These are phyloP conservation scores for Chaetomidium leptoderma DNA, from an alignment of 495 filamentous ascomycete species.

Conservation along the genomic window DNA sequence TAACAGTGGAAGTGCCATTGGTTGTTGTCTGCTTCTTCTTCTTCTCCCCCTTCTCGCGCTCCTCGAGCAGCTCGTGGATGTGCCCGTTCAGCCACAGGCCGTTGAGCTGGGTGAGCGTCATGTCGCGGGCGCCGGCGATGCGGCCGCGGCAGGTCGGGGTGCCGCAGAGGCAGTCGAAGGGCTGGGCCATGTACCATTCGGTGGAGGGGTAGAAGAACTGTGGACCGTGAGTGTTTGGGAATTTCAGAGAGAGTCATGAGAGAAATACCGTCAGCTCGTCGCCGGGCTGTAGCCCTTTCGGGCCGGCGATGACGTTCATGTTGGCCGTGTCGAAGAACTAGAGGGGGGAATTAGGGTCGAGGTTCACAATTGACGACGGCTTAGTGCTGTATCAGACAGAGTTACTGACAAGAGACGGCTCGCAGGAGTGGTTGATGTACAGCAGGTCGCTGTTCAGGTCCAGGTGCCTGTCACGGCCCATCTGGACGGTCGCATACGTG, in stretches of 20 bases:
- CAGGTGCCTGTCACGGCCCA: constrained; percentile 56
- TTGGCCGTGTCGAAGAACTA: constrained; percentile 63
- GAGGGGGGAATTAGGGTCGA: neutral
- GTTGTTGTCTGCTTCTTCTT: constrained; percentile 17
- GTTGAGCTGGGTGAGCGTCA: constrained; percentile 43
- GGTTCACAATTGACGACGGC: neutral
- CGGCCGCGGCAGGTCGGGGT: constrained; percentile 46
- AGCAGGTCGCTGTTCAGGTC: constrained; percentile 72
- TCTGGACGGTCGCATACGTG: constrained; percentile 69
- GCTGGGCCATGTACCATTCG: constrained; percentile 72
- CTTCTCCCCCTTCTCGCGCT: constrained; percentile 18
- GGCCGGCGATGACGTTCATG: constrained; percentile 58
- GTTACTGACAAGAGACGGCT: constrained; percentile 54
- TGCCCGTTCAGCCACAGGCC: constrained; percentile 53
- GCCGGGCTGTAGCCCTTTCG: constrained; percentile 52
- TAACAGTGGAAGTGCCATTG: neutral
- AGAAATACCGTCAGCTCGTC: constrained; percentile 56
- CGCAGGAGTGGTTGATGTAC: constrained; percentile 72
- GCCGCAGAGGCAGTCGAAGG: constrained; percentile 64
- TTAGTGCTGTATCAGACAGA: neutral
- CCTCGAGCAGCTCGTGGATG: constrained; percentile 49
- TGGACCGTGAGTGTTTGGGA: neutral
- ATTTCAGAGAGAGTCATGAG: neutral
- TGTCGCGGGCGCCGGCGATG: constrained; percentile 53
- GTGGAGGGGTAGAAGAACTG: constrained; percentile 73